Conservation (phyloP, 1,139 yeast species). For the Scheffersomyces cryptocercus region DNA sequence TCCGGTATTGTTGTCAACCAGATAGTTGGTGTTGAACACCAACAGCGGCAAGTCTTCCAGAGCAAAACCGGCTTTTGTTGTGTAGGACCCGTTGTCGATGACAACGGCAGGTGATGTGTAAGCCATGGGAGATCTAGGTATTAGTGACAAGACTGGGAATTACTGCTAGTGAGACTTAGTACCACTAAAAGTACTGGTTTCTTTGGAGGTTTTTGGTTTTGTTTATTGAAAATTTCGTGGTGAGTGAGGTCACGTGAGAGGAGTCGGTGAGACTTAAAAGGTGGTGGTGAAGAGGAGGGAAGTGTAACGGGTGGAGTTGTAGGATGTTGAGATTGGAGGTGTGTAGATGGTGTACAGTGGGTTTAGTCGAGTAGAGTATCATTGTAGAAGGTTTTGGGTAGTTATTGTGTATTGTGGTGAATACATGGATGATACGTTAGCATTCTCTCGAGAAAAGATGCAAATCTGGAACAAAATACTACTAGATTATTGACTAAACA, state of each 20-base stretch:
- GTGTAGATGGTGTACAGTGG: too few relatives aligned
- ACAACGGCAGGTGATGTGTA: constrained; percentile 58
- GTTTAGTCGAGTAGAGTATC: neutral
- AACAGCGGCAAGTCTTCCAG: constrained; percentile 63
- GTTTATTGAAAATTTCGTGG: constrained; percentile 4
- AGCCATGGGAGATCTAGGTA: constrained; percentile 20
- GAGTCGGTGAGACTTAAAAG: neutral
- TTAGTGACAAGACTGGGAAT: neutral
- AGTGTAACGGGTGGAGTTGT: too few relatives aligned
- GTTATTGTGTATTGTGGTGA: neutral
- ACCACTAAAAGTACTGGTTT: neutral
- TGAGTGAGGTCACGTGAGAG: too few relatives aligned
- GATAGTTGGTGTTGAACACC: constrained; percentile 59
- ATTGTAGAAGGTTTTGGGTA: neutral
- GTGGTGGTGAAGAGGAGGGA: neutral
- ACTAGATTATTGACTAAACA: too few relatives aligned
- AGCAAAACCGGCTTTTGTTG: constrained; percentile 72
- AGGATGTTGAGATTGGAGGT: neutral
- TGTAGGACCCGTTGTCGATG: constrained; percentile 66
- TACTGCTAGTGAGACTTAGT: neutral
- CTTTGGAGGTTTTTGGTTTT: constrained; percentile 2
- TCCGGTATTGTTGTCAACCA: constrained; percentile 29
- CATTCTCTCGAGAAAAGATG: too few relatives aligned
- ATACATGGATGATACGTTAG: neutral
- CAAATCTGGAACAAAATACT: too few relatives aligned